Evolutionary conservation across 163 green algal genomes (phyloP).

Genomic region (Chlamydomonas reinhardtii): DNA sequence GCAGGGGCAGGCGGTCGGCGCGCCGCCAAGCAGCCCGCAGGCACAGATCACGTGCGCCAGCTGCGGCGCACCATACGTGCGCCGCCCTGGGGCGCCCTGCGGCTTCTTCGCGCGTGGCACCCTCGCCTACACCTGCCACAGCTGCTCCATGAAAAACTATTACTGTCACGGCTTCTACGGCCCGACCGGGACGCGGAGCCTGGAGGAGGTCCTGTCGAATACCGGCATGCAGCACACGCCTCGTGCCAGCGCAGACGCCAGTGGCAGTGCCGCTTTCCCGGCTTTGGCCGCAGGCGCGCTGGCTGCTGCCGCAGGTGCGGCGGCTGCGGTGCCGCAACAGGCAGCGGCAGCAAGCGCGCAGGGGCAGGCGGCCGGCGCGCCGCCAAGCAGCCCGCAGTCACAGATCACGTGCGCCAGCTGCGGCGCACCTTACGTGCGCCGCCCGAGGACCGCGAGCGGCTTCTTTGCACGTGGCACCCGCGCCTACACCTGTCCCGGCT

Average conservation of each 20-base stretch:
- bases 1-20: not conserved
- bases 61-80: not conserved
- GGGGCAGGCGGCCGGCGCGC: too few species aligned
- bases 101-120: slow-evolving; percentile 20
- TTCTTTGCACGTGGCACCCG: slow-evolving; percentile 7
- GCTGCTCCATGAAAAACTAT: not conserved
- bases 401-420: not conserved
- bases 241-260: too few species aligned
- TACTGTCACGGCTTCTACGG: slow-evolving; percentile 13
- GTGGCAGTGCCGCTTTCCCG: too few species aligned
- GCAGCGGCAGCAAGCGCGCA: too few species aligned
- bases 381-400: too few species aligned
- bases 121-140: slow-evolving; percentile 8
- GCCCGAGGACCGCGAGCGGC: not conserved
- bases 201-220: too few species aligned
- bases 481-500: slow-evolving; percentile 4
- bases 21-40: too few species aligned
- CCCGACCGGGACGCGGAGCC: not conserved
- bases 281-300: too few species aligned
- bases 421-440: not conserved
- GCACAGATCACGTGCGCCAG: not conserved
- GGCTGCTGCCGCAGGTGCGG: too few species aligned
- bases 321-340: too few species aligned
- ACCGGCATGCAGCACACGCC: too few species aligned
- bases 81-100: not conserved